phyloP scores from a whole-genome alignment of 2,329 filamentous ascomycete species.

The Fusarium sp. region DNA sequence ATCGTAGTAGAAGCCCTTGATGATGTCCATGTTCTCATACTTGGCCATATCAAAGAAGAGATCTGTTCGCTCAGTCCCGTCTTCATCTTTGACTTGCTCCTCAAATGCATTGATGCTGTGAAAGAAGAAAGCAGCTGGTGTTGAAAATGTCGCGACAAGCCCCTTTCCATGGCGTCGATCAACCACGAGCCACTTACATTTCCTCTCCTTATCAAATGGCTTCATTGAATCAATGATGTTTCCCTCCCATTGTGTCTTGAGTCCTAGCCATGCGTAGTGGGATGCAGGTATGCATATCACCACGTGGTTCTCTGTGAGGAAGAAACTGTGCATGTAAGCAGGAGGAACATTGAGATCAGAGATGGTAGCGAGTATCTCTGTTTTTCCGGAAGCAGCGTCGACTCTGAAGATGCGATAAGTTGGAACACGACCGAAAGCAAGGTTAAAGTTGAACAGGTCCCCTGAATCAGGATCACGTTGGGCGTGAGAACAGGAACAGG shows the following conservation, averaged over 20 bases:
- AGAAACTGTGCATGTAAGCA: conserved; percentile 87
- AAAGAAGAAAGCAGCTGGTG: conserved; percentile 80
- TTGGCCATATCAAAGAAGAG: conserved; percentile 75
- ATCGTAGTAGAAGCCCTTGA: conserved; percentile 77
- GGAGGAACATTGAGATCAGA: conserved; percentile 60
- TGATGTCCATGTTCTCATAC: conserved; percentile 73
- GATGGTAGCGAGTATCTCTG: conserved; percentile 78
- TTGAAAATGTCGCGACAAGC: conserved; percentile 76
- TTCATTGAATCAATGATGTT: conserved; percentile 78
- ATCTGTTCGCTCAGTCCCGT: conserved; percentile 52
- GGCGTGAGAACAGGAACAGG: conserved; percentile 77
- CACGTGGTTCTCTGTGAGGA: conserved; percentile 77
- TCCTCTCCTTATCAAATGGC: conserved; percentile 68
- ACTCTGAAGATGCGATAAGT: conserved; percentile 79
- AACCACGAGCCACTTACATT: conserved; percentile 79
- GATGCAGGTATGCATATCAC: conserved; percentile 79
- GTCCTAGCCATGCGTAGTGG: conserved; percentile 68
- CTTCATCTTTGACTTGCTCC: conserved; percentile 58
- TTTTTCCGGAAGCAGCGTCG: conserved; percentile 71
- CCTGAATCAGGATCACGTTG: conserved; percentile 78
- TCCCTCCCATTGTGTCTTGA: conserved; percentile 71
- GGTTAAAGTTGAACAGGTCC: conserved; percentile 85
- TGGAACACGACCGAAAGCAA: conserved; percentile 68
- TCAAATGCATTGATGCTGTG: conserved; percentile 85
- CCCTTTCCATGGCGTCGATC: conserved; percentile 73